phyloP scores from a whole-genome alignment of 2,329 filamentous ascomycete genomes.

The Colletotrichum spaethianum region DNA sequence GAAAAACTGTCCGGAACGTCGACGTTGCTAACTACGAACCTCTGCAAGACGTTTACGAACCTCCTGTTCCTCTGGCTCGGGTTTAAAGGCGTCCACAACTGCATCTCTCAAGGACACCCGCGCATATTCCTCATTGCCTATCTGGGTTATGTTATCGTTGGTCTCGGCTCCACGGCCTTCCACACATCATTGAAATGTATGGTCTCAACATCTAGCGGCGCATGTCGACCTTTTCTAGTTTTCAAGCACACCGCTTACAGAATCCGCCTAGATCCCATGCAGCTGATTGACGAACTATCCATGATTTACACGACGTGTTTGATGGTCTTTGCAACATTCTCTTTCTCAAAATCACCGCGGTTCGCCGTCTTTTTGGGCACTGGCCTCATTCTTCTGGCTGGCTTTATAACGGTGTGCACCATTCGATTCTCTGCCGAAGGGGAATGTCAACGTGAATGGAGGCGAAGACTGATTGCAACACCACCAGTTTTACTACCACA shows the following conservation, averaged over 20 bases:
- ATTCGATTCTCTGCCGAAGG: background rate
- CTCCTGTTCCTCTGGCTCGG: constrained; percentile 85
- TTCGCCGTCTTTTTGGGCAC: constrained; percentile 70
- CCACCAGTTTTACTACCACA: constrained; percentile 73
- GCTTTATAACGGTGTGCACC: constrained; percentile 79
- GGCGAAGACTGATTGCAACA: background rate
- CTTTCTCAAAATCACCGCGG: constrained; percentile 71
- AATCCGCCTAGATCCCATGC: constrained; percentile 66
- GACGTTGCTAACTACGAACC: constrained; percentile 1
- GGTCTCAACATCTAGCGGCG: constrained; percentile 42
- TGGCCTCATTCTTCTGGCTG: constrained; percentile 67
- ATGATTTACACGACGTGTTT: constrained; percentile 74
- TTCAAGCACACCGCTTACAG: background rate
- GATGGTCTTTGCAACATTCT: constrained; percentile 78
- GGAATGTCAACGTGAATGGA: background rate
- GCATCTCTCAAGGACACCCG: constrained; percentile 80
- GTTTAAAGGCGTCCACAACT: constrained; percentile 81
- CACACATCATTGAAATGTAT: constrained; percentile 70
- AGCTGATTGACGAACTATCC: constrained; percentile 71
- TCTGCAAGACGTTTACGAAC: constrained; percentile 80
- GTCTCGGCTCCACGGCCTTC: constrained; percentile 69
- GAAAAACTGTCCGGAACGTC: background rate
- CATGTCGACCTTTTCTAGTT: background rate
- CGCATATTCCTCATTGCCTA: constrained; percentile 79
- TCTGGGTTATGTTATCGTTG: constrained; percentile 67